These are phyloP conservation scores for Stylosanthes scabra DNA, from an alignment of 331 rosid genomes.

Conservation along the genomic window DNA sequence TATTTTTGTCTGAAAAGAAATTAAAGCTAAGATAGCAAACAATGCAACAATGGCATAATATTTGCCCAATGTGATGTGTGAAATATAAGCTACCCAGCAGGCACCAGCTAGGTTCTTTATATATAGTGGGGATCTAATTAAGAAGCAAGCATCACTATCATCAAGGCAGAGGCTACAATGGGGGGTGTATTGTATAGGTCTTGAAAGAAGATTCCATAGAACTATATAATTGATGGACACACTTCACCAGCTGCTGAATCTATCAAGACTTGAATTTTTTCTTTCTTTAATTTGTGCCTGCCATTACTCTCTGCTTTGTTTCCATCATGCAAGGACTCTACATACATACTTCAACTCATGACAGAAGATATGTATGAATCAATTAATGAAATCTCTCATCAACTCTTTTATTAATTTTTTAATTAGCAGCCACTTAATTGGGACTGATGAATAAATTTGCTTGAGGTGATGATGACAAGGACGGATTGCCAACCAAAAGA, in stretches of 20 bases:
- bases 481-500: slow-evolving; percentile 13
- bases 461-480: slow-evolving; percentile 35
- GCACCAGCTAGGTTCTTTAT: too few species aligned
- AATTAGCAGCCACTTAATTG: not conserved
- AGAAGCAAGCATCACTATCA: too few species aligned
- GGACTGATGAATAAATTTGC: slow-evolving; percentile 2
- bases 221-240: slow-evolving; percentile 52
- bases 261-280: slow-evolving; percentile 50
- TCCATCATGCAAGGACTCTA: slow-evolving; percentile 25
- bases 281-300: slow-evolving; percentile 49
- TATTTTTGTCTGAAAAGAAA: too few species aligned
- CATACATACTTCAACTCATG: not conserved
- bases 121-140: too few species aligned
- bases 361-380: too few species aligned
- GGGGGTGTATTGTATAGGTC: too few species aligned
- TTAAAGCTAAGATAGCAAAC: too few species aligned
- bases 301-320: slow-evolving; percentile 42
- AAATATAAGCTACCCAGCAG: too few species aligned
- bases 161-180: too few species aligned
- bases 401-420: not conserved
- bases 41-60: too few species aligned
- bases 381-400: not conserved
- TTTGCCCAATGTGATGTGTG: too few species aligned
- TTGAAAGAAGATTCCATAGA: too few species aligned
- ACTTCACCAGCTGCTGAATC: slow-evolving; percentile 52